Conservation (phyloP, 1,284 basidiomycete genomes). For the Trametes pubescens region DNA sequence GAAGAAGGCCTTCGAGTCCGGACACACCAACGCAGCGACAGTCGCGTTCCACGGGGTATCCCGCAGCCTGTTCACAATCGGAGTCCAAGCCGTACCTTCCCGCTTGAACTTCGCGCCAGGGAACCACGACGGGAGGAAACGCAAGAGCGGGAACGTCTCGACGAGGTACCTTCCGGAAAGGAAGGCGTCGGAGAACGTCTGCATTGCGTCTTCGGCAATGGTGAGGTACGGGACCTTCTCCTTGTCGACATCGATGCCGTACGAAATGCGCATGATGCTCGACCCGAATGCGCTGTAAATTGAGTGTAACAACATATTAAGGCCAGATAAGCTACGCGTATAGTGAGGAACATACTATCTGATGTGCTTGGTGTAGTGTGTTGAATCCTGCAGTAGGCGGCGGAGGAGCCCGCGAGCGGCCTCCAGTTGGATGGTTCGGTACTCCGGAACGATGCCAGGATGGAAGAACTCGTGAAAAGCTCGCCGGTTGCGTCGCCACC, state of each 20-base stretch:
- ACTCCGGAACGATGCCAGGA: conserved; percentile 1
- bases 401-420: conserved; percentile 15
- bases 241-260: conserved; percentile 44
- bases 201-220: conserved; percentile 18
- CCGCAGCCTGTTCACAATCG: not conserved
- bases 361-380: conserved; percentile 18
- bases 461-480: conserved; percentile 24
- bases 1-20: too few species aligned
- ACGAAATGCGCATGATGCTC: conserved; percentile 36
- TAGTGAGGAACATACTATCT: conserved; percentile 13
- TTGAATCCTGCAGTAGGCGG: conserved; percentile 8
- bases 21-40: conserved; percentile 8
- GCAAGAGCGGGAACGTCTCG: conserved; percentile 23
- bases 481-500: conserved; percentile 17
- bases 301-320: too few species aligned
- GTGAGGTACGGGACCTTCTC: conserved; percentile 13
- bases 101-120: conserved; percentile 26
- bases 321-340: too few species aligned
- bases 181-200: conserved; percentile 16
- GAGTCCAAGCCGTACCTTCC: conserved; percentile 2
- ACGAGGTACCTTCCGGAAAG: conserved; percentile 24
- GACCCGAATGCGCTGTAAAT: not conserved
- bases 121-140: conserved; percentile 18
- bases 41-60: conserved; percentile 22
- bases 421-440: conserved; percentile 17